Conservation (phyloP, 345 rosid species). For the Cochlearia excelsa region DNA sequence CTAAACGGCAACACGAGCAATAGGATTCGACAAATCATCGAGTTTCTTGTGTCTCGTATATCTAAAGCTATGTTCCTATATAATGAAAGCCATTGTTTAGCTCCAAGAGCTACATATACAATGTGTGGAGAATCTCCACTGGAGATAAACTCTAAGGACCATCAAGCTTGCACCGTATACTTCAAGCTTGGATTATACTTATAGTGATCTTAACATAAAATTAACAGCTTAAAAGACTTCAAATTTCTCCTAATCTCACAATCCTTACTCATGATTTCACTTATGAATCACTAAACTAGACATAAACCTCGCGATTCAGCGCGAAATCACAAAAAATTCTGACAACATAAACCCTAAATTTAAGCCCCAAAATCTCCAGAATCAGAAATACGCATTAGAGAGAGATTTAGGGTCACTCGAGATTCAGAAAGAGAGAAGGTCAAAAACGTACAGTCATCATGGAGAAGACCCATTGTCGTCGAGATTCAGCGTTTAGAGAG, state of each 20-base stretch:
- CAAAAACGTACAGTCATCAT: conserved; percentile 58
- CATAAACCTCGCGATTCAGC: too few species aligned
- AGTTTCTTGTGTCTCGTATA: neutral
- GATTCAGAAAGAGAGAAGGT: neutral
- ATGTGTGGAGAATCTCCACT: neutral
- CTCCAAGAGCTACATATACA: neutral
- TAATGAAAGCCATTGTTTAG: neutral
- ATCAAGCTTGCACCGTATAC: neutral
- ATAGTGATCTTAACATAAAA: conserved; percentile 6
- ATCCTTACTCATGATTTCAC: neutral
- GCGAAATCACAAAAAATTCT: neutral
- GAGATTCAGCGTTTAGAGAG: conserved; percentile 77
- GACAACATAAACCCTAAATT: neutral
- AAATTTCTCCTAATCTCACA: neutral
- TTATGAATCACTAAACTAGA: too few species aligned
- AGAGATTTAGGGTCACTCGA: neutral
- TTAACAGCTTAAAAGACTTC: neutral
- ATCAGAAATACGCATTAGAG: neutral
- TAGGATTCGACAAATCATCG: neutral
- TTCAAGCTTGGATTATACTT: neutral
- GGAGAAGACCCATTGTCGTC: conserved; percentile 75
- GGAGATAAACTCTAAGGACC: neutral
- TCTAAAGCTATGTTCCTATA: neutral
- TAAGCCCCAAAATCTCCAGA: neutral
- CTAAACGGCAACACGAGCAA: neutral